Percentiles rank a stretch among this genome's conserved stretches.
These are phyloP conservation scores for Sporothrix brasiliensis DNA, from an alignment of 2,329 filamentous ascomycete genomes.

Conservation along the genomic window DNA sequence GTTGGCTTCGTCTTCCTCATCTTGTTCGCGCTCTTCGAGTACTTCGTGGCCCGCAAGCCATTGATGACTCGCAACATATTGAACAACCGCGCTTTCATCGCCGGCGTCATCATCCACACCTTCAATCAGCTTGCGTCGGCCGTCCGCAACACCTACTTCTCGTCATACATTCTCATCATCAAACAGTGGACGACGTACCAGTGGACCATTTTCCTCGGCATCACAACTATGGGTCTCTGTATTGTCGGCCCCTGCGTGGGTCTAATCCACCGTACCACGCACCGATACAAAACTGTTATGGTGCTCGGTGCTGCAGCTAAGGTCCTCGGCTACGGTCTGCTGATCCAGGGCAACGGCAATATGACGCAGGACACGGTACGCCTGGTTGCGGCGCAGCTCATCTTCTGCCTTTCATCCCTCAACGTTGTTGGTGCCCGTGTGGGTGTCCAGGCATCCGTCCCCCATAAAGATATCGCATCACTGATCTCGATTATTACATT, in stretches of 20 bases:
- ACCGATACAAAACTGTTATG: slow-evolving; percentile 64
- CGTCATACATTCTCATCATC: slow-evolving; percentile 67
- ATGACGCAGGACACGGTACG: slow-evolving; percentile 51
- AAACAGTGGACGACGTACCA: slow-evolving; percentile 49
- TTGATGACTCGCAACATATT: slow-evolving; percentile 63
- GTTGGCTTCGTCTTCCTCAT: slow-evolving; percentile 47
- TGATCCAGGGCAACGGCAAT: slow-evolving; percentile 47
- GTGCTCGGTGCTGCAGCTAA: slow-evolving; percentile 58
- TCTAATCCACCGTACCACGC: slow-evolving; percentile 63
- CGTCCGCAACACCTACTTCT: slow-evolving; percentile 59
- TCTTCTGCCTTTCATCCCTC: slow-evolving; percentile 57
- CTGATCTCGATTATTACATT: slow-evolving; percentile 53
- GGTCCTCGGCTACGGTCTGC: slow-evolving; percentile 56
- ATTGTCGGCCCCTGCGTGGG: slow-evolving; percentile 63
- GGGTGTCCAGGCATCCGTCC: slow-evolving; percentile 55
- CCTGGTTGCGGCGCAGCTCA: slow-evolving; percentile 55
- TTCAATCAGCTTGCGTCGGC: slow-evolving; percentile 58
- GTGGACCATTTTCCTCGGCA: slow-evolving; percentile 61
- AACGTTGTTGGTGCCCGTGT: slow-evolving; percentile 57
- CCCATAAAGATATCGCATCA: slow-evolving; percentile 57
- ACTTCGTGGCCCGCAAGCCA: slow-evolving; percentile 55
- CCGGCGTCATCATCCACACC: slow-evolving; percentile 68
- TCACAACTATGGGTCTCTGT: slow-evolving; percentile 65
- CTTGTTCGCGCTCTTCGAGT: slow-evolving; percentile 58
- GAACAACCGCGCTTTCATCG: slow-evolving; percentile 63